Base-by-base conservation (phyloP, 164 flowering plant genomes). In the Sextonia rubra region DNA sequence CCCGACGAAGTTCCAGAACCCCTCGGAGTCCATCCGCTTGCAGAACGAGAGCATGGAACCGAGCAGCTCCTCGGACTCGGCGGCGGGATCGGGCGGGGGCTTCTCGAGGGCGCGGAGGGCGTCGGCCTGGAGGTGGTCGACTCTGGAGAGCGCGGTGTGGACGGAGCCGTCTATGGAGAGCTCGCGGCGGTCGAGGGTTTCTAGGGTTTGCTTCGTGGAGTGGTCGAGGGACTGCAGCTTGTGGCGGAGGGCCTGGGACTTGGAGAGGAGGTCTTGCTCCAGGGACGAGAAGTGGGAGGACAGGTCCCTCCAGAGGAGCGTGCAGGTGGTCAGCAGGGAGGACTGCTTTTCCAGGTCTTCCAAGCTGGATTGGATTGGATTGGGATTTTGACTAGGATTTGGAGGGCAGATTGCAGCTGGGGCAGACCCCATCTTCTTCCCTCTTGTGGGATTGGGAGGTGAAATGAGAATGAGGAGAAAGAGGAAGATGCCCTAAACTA, bases 291-390 rank as follows among this genome's bases (percentile, higher is more conserved):
- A 92, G 82, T 94, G 99, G 72, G 91, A 96, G 20, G 98, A 92
- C 64, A 95, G 91, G 76, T 95, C 99, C 70, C 89, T 91, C 99
- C 99, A 95, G 6, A 92, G 87, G 14, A 89, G 87, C 24, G 99
- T 92, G 77, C 98, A 95, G 84, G 86, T 89, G 1, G 89, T 89
- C 95, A 95, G 92, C 12, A 95, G 84, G 0, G 93, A 85, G 1
- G 97, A 83, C 69, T 92, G 97, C 60, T 84, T 78, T 85, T 91
- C 93, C 74, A 95, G 86, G 55, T 95, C 97, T 64, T 91, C 96
- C 81, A 95, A 91, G 76, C 87, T 87, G 80, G 91, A 80, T 78
- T 82, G 85, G 49, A 81, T 63, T 37, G 44, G 44, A 32, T 32
- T 32, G 0, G 58, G 18, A 1, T 49, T 49, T 17, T 14, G 56